Conservation (phyloP, 2,329 filamentous ascomycete genomes). For the Hymenoscyphus salicellus region DNA sequence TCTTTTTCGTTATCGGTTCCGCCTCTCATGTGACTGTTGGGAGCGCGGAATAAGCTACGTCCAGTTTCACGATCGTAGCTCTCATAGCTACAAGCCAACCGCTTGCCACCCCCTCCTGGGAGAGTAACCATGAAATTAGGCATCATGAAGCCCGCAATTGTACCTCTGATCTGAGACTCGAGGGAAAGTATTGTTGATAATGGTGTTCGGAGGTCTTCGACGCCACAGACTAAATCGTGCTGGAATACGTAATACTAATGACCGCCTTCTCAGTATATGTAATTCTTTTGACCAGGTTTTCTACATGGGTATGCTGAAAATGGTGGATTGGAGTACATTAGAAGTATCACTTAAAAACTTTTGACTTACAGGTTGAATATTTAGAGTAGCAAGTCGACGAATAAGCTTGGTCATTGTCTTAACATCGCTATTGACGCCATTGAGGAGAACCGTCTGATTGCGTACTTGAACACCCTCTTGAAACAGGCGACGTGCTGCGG, state of each 20-base stretch:
- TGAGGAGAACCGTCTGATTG: conserved; percentile 59
- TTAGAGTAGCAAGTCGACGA: conserved; percentile 52
- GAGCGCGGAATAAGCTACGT: background rate
- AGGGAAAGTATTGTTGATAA: conserved; percentile 1
- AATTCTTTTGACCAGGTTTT: background rate
- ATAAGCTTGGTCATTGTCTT: conserved; percentile 54
- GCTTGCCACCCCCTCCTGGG: conserved; percentile 7
- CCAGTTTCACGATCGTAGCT: conserved; percentile 3
- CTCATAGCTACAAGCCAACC: conserved; percentile 4
- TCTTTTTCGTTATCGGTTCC: background rate
- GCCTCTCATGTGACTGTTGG: conserved; percentile 1
- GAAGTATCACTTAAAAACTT: conserved; percentile 24
- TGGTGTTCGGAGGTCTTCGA: conserved; percentile 9
- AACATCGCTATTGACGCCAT: conserved; percentile 56
- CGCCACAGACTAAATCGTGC: conserved; percentile 11
- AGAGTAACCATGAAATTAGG: conserved; percentile 5
- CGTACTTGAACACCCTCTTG: conserved; percentile 53
- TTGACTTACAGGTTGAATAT: conserved; percentile 50
- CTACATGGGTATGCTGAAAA: background rate
- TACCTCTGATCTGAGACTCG: background rate
- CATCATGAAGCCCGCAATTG: conserved; percentile 10
- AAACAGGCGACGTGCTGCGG: conserved; percentile 50
- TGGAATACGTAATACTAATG: conserved; percentile 61
- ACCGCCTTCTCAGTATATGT: conserved; percentile 33
- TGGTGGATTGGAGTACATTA: background rate